Conservation (phyloP, 2,329 filamentous ascomycete genomes). For the Aspergillus hortae region DNA sequence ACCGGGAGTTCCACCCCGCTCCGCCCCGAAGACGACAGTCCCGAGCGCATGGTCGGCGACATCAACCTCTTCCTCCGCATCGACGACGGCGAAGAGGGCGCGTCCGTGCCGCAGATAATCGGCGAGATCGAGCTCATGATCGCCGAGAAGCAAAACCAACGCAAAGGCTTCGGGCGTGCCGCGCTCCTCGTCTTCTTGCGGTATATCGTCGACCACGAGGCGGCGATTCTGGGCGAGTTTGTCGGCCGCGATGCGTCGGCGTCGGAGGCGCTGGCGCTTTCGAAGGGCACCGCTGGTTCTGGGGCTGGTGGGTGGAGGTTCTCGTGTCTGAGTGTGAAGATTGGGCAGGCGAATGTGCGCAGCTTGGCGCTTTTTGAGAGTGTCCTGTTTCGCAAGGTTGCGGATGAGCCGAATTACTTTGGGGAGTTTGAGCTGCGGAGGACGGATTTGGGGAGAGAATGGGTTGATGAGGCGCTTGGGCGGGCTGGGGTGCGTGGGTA, state of each 20-base stretch:
- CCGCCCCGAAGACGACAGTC: conserved; percentile 50
- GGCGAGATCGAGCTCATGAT: conserved; percentile 90
- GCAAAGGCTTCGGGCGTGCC: conserved; percentile 62
- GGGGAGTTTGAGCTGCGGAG: conserved; percentile 61
- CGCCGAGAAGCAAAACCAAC: conserved; percentile 55
- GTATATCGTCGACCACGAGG: conserved; percentile 59
- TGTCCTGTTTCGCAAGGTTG: conserved; percentile 53
- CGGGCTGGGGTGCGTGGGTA: conserved; percentile 35
- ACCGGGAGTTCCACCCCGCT: not conserved
- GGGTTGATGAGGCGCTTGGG: conserved; percentile 24
- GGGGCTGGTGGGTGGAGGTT: conserved; percentile 15
- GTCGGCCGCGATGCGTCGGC: conserved; percentile 12
- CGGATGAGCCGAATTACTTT: conserved; percentile 59
- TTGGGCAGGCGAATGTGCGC: conserved; percentile 53
- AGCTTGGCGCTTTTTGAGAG: conserved; percentile 61
- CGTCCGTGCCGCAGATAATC: conserved; percentile 37
- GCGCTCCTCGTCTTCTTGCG: conserved; percentile 65
- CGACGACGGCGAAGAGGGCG: conserved; percentile 50
- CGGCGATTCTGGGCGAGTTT: conserved; percentile 58
- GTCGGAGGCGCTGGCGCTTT: conserved; percentile 10
- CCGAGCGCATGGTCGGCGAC: conserved; percentile 65
- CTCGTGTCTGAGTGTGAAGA: conserved; percentile 58
- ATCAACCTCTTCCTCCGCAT: conserved; percentile 75
- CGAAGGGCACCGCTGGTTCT: conserved; percentile 4
- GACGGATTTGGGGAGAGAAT: conserved; percentile 24